These are phyloP conservation scores for Penicillium frequentans DNA, from an alignment of 2,329 filamentous ascomycete species.

Conservation along the genomic window DNA sequence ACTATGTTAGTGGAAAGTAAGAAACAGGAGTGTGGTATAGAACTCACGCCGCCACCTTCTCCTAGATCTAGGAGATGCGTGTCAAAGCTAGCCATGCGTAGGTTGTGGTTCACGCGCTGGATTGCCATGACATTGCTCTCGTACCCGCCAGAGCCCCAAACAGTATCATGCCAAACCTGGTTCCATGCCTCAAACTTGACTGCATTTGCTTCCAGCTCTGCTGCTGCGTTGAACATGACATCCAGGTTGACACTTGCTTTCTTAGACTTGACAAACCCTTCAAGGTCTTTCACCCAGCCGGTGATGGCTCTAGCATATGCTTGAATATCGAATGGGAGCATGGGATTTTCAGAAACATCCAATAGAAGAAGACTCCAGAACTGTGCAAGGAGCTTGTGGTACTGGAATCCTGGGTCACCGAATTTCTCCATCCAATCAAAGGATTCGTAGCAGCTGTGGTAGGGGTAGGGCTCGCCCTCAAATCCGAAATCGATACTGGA, in stretches of 20 bases:
- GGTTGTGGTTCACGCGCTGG: slow-evolving; percentile 74
- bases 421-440: slow-evolving; percentile 80
- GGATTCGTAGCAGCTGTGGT: slow-evolving; percentile 85
- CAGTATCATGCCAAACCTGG: slow-evolving; percentile 69
- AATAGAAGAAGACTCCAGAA: slow-evolving; percentile 79
- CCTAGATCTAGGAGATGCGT: slow-evolving; percentile 77
- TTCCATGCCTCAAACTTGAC: slow-evolving; percentile 74
- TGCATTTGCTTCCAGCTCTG: slow-evolving; percentile 60
- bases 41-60: slow-evolving; percentile 70
- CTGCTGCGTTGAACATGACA: slow-evolving; percentile 63
- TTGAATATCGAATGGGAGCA: slow-evolving; percentile 78
- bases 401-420: slow-evolving; percentile 78
- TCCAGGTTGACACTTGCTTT: slow-evolving; percentile 55
- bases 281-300: slow-evolving; percentile 66
- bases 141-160: slow-evolving; percentile 71
- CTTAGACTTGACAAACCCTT: slow-evolving; percentile 62
- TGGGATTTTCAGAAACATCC: slow-evolving; percentile 76
- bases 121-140: slow-evolving; percentile 69
- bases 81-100: slow-evolving; percentile 77
- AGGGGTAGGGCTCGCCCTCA: slow-evolving; percentile 64
- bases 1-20: slow-evolving; percentile 11
- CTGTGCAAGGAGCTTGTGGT: slow-evolving; percentile 77
- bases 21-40: background rate
- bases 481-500: slow-evolving; percentile 87
- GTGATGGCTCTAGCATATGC: slow-evolving; percentile 68